Evolutionary conservation across 1,139 yeast species (phyloP), one percentile per base, ranked within the genome.

Genomic region (Scheffersomyces cryptocercus): DNA sequence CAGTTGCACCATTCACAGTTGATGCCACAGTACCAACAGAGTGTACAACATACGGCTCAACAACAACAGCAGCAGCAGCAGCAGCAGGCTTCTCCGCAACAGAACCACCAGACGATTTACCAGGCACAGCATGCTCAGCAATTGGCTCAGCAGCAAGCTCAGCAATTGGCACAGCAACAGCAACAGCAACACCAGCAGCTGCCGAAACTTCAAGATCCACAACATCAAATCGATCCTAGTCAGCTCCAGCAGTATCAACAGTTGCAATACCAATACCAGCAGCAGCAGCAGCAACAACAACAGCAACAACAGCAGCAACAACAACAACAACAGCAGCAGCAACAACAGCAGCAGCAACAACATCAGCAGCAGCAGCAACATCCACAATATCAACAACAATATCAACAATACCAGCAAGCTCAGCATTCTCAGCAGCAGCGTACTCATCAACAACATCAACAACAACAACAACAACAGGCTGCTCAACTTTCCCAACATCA

Each of bases 401-500:
- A 45, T 12, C 54, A 36, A 11, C 58, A 49, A 12, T 53, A 43
- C 20, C 56, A 48, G n/a, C 52, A 46, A 32, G 45, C 30, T 8
- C 49, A 41, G 14, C 46, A 39, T n/a, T 48, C 47, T 29, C 50
- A 36, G 38, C 48, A 39, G 8, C 44, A 45, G 28, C 41, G 37
- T 12, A 41, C 37, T 28, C 47, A 30, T 15, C 41, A 38, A 28
- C 60, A 51, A 28, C 59, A 49, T 33, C 52, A 39, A 28, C 59
- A 48, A n/a, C 41, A 38, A 28, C 60, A 51, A 28, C 59, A 49
- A 34, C 52, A 39, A 28, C 59, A 48, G 39, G 29, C 52, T 31
- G 9, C 38, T 35, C 38, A 34, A 6, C 56, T 44, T 30, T 51
- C 40, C 26, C 47, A 46, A 16, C 48, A 30, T 15, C 49, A 47